Conservation (phyloP, 2,329 filamentous ascomycete species). For the Drechslerella stenobrocha region DNA sequence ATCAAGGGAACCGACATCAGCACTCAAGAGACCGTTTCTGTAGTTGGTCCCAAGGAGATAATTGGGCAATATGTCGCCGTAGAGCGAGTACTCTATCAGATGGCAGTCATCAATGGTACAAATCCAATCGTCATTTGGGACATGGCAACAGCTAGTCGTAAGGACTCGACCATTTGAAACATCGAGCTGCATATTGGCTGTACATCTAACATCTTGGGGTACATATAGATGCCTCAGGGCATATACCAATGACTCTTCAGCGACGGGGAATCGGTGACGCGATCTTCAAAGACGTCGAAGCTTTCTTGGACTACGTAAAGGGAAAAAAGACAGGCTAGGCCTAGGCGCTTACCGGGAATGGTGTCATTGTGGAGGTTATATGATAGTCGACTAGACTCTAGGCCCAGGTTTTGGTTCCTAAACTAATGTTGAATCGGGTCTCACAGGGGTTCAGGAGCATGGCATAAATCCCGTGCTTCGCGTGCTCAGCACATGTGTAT, state of each 20-base stretch:
- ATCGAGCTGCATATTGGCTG: not conserved
- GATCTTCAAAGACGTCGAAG: constrained; percentile 39
- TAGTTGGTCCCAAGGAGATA: constrained; percentile 22
- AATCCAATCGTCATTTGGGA: constrained; percentile 26
- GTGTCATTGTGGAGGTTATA: not conserved
- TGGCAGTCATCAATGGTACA: not conserved
- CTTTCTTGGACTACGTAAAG: constrained; percentile 26
- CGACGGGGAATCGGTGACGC: constrained; percentile 16
- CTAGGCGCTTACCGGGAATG: not conserved
- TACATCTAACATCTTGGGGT: not conserved
- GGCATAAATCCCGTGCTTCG: too few relatives aligned
- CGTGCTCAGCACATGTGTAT: too few relatives aligned
- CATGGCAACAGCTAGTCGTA: constrained; percentile 45
- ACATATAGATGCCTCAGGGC: constrained; percentile 26
- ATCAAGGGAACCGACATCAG: constrained; percentile 19
- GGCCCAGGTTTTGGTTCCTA: too few relatives aligned
- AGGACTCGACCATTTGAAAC: not conserved
- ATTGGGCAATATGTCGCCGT: constrained; percentile 36
- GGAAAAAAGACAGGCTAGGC: constrained; percentile 13
- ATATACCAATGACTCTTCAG: constrained; percentile 33
- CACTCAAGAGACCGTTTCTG: constrained; percentile 9
- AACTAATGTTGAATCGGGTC: too few relatives aligned
- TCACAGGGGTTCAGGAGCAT: too few relatives aligned
- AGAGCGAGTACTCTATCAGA: constrained; percentile 26
- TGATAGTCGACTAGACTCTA: too few relatives aligned